These are phyloP conservation scores for Rhodomyrtus psidioides DNA, from an alignment of 441 rosid genomes.

Conservation along the genomic window DNA sequence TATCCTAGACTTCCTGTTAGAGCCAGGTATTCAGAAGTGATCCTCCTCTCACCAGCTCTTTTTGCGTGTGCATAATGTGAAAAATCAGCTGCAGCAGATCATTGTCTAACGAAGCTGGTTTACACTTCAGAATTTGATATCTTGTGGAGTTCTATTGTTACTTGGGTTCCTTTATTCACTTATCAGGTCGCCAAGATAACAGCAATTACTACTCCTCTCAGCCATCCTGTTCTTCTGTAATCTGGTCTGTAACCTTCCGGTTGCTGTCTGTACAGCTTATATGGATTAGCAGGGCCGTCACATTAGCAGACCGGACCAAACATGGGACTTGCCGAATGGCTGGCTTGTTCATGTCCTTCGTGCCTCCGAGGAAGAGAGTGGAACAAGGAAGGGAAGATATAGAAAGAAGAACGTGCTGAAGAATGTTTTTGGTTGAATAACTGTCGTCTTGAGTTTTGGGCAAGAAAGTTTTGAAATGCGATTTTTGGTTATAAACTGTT, in stretches of 20 bases:
- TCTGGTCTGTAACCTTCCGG: not conserved
- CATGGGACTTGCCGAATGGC: not conserved
- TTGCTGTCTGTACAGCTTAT: not conserved
- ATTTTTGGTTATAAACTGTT: not conserved
- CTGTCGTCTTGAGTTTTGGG: not conserved
- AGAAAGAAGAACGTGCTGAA: not conserved
- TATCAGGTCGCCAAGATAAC: not conserved
- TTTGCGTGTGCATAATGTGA: not conserved
- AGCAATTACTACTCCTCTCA: not conserved
- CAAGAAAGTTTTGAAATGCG: not conserved
- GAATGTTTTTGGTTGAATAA: not conserved
- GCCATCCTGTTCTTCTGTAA: not conserved
- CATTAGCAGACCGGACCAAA: not conserved
- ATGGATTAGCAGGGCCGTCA: not conserved
- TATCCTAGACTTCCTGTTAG: not conserved
- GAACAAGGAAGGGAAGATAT: not conserved
- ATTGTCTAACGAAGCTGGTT: not conserved
- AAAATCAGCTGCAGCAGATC: not conserved
- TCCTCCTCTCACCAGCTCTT: not conserved
- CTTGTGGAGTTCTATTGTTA: not conserved
- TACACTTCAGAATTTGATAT: not conserved
- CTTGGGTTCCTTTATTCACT: not conserved
- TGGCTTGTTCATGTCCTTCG: not conserved
- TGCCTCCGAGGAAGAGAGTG: fast-evolving
- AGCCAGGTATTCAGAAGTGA: not conserved